Evolutionary conservation across 2,329 filamentous ascomycete genomes (phyloP).

Genomic region (Alternaria sp.): DNA sequence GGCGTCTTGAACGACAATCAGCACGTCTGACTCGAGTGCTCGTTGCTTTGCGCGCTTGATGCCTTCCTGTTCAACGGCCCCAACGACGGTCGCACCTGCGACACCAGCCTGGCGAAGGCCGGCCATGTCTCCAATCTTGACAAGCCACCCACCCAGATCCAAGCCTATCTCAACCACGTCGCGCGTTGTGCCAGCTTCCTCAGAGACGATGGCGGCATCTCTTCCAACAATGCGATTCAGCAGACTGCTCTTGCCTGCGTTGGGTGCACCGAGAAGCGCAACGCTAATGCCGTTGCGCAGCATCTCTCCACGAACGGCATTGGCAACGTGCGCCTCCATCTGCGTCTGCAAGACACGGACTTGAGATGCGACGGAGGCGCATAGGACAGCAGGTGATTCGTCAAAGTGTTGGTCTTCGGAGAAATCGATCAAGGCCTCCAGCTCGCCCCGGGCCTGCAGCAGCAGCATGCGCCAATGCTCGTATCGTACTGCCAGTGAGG

Average conservation of each 20-base stretch:
- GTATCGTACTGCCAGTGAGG: slow-evolving; percentile 74
- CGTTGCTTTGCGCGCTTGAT: slow-evolving; percentile 84
- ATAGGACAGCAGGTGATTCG: slow-evolving; percentile 76
- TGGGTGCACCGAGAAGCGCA: slow-evolving; percentile 87
- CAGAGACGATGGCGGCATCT: slow-evolving; percentile 93
- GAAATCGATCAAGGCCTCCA: slow-evolving; percentile 97
- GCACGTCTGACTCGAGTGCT: slow-evolving; percentile 82
- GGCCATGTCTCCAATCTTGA: slow-evolving; percentile 94
- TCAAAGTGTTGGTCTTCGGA: slow-evolving; percentile 98
- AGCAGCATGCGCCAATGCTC: slow-evolving; percentile 81
- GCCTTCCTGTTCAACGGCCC: slow-evolving; percentile 83
- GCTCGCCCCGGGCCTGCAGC: slow-evolving; percentile 82
- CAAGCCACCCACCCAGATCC: slow-evolving; percentile 88
- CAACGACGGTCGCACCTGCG: slow-evolving; percentile 57
- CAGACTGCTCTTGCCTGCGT: slow-evolving; percentile 92
- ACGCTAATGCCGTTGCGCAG: slow-evolving; percentile 84
- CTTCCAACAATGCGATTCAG: slow-evolving; percentile 89
- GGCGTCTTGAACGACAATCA: slow-evolving; percentile 73
- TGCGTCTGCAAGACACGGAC: slow-evolving; percentile 66
- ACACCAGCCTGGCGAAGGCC: slow-evolving; percentile 69
- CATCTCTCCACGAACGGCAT: slow-evolving; percentile 82
- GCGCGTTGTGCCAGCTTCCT: slow-evolving; percentile 89
- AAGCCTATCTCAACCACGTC: slow-evolving; percentile 93
- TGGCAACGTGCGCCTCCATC: slow-evolving; percentile 74
- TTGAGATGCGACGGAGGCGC: slow-evolving; percentile 71